Conservation (phyloP, 306 rosid species). For the Casuarina cunninghamiana region DNA sequence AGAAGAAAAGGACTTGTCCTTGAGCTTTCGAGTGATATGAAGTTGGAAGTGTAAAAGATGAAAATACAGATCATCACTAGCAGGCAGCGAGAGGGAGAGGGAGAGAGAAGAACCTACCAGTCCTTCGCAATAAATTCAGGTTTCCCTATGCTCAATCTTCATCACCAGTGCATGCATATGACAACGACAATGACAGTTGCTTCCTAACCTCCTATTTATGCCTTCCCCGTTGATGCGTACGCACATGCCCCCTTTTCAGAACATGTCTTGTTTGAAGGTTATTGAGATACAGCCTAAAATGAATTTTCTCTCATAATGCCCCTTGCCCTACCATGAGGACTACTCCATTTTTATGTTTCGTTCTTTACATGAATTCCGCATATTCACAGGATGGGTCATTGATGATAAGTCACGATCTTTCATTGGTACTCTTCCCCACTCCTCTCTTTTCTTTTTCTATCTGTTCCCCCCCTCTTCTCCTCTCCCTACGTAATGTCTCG, state of each 20-base stretch:
- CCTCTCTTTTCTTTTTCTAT: background rate
- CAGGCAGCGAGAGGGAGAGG: constrained; percentile 30
- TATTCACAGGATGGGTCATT: constrained; percentile 49
- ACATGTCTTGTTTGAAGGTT: constrained; percentile 70
- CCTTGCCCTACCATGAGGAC: constrained; percentile 65
- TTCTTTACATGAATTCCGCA: constrained; percentile 38
- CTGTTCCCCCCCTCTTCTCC: background rate
- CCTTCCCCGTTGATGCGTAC: constrained; percentile 57
- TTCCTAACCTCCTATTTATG: constrained; percentile 56
- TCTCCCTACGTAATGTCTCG: background rate
- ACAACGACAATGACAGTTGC: constrained; percentile 83
- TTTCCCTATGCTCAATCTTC: constrained; percentile 49
- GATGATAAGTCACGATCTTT: constrained; percentile 47
- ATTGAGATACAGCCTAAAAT: constrained; percentile 38
- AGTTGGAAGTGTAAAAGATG: constrained; percentile 36
- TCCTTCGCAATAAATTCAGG: constrained; percentile 66
- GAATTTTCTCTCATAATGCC: constrained; percentile 35
- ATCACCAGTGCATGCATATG: constrained; percentile 47
- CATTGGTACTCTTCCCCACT: constrained; percentile 38
- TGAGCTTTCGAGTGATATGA: constrained; percentile 31
- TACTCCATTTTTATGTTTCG: constrained; percentile 32
- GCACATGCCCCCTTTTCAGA: constrained; percentile 67
- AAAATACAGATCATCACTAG: constrained; percentile 46
- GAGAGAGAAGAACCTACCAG: constrained; percentile 22
- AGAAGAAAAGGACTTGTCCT: background rate